Evolutionary conservation across 2,329 filamentous ascomycete species (phyloP).

Genomic region (Sporothrix variecibatus): DNA sequence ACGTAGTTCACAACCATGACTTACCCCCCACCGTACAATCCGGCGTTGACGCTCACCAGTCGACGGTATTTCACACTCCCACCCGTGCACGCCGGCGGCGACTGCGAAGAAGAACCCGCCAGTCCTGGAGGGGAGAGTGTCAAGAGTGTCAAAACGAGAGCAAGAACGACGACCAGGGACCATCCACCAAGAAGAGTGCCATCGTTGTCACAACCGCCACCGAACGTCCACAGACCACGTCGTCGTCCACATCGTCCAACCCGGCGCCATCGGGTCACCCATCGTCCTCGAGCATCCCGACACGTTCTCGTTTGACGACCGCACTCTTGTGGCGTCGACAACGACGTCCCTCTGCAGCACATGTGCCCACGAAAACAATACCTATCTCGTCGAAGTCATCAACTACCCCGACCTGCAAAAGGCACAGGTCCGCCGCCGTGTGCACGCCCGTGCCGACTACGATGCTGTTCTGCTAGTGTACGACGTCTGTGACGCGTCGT

Average conservation of each 20-base stretch:
- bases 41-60: constrained; percentile 36
- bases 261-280: neutral
- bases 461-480: constrained; percentile 38
- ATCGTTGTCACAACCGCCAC: neutral
- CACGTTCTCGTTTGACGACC: constrained; percentile 20
- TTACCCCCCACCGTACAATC: constrained; percentile 38
- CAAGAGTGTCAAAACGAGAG: neutral
- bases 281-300: neutral
- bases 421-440: constrained; percentile 30
- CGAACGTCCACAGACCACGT: neutral
- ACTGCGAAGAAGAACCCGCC: neutral
- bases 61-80: constrained; percentile 35
- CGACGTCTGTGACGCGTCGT: constrained; percentile 33
- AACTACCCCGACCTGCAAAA: constrained; percentile 36
- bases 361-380: constrained; percentile 30
- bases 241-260: neutral
- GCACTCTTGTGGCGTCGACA: constrained; percentile 23
- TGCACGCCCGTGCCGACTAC: constrained; percentile 34
- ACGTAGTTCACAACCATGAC: constrained; percentile 36
- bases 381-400: constrained; percentile 37
- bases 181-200: neutral
- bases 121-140: neutral
- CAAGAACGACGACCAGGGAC: neutral
- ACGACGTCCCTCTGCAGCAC: constrained; percentile 13
- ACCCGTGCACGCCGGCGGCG: constrained; percentile 13